Conservation (phyloP, 1,284 basidiomycete species). For the Acaromyces ingoldii region DNA sequence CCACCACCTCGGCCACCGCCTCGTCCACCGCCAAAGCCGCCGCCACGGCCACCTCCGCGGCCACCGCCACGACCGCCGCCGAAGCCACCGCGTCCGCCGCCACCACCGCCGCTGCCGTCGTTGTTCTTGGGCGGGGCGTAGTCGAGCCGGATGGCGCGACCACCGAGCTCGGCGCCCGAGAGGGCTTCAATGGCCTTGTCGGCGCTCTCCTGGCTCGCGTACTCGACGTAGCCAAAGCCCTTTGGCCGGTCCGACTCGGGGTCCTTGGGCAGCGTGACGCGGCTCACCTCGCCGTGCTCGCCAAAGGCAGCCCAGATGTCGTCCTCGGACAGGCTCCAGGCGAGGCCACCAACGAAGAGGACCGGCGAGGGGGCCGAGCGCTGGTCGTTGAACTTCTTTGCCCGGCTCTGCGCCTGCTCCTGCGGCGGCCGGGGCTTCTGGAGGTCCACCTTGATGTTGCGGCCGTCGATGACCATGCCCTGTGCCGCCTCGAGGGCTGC, state of each 20-base stretch:
- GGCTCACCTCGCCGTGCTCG: conserved; percentile 82
- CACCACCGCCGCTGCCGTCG: conserved; percentile 55
- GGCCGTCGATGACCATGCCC: conserved; percentile 80
- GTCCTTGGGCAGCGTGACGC: conserved; percentile 87
- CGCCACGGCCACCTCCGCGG: not conserved
- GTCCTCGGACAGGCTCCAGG: conserved; percentile 77
- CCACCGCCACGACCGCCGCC: conserved; percentile 13
- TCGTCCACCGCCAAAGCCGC: conserved; percentile 3
- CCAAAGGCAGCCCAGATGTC: conserved; percentile 85
- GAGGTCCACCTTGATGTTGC: conserved; percentile 79
- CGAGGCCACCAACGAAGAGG: conserved; percentile 86
- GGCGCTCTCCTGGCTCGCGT: conserved; percentile 72
- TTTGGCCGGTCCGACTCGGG: conserved; percentile 84
- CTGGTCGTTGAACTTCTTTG: conserved; percentile 63
- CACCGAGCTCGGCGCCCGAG: conserved; percentile 73
- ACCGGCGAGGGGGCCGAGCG: conserved; percentile 66
- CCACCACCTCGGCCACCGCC: conserved; percentile 1
- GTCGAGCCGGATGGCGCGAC: conserved; percentile 77
- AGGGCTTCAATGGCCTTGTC: conserved; percentile 70
- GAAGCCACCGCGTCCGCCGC: conserved; percentile 1
- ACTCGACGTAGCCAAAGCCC: conserved; percentile 97
- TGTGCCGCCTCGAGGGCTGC: conserved; percentile 68
- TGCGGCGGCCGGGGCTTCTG: conserved; percentile 61
- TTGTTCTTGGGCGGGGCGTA: conserved; percentile 72
- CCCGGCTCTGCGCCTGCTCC: conserved; percentile 66